These are phyloP conservation scores for Nitzschia sp. DNA, from an alignment of 108 stramenopile genomes.

Conservation along the genomic window DNA sequence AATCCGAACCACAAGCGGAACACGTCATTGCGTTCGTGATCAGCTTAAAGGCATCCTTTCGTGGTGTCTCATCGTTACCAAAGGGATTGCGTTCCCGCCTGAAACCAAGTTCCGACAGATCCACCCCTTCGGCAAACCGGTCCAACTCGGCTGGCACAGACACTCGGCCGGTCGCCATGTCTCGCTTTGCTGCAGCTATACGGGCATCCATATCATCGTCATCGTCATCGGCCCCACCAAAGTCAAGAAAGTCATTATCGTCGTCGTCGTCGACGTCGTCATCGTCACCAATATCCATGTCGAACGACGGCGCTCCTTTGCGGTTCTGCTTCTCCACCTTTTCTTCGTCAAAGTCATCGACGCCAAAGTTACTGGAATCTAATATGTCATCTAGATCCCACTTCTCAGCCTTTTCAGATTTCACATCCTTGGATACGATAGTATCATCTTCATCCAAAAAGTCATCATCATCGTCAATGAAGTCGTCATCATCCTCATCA, in stretches of 20 bases:
- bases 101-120: constrained; percentile 67
- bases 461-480: constrained; percentile 15
- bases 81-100: constrained; percentile 75
- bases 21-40: constrained; percentile 82
- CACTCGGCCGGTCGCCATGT: constrained; percentile 52
- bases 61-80: constrained; percentile 77
- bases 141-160: constrained; percentile 58
- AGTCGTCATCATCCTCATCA: constrained; percentile 49
- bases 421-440: background rate
- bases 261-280: constrained; percentile 30
- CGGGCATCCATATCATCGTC: constrained; percentile 61
- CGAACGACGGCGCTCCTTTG: constrained; percentile 25
- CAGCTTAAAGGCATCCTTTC: constrained; percentile 61
- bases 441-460: background rate
- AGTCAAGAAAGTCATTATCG: constrained; percentile 16
- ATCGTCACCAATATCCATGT: constrained; percentile 9
- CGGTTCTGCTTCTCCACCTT: constrained; percentile 17
- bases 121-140: constrained; percentile 39
- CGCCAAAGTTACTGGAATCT: background rate
- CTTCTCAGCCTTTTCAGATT: background rate
- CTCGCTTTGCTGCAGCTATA: constrained; percentile 38
- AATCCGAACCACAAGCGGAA: constrained; percentile 83
- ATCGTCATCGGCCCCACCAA: constrained; percentile 29
- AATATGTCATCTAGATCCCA: constrained; percentile 1
- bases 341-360: constrained; percentile 20